Percentiles rank a stretch among this genome's conserved stretches.
These are phyloP conservation scores for Tylopilus subfusipes DNA, from an alignment of 768 basidiomycete genomes.

Conservation along the genomic window DNA sequence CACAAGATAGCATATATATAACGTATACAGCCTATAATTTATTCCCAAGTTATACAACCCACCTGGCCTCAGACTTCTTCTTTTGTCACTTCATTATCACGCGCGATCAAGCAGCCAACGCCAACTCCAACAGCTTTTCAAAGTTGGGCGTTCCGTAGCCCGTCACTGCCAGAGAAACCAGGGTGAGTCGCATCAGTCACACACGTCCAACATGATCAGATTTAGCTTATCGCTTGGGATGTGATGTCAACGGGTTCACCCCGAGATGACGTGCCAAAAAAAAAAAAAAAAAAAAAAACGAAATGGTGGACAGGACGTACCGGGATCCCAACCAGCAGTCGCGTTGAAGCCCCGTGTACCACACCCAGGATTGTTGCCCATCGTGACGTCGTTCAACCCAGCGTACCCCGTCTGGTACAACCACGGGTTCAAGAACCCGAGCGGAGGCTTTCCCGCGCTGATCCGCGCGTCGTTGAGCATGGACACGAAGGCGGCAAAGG, in stretches of 20 bases:
- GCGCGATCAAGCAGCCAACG: conserved; percentile 16
- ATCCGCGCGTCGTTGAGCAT: conserved; percentile 64
- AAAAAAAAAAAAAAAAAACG: too few species aligned
- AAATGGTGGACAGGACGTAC: conserved; percentile 39
- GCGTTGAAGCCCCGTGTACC: conserved; percentile 65
- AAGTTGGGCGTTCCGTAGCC: conserved; percentile 57
- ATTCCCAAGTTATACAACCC: neutral
- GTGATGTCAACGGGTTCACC: too few species aligned
- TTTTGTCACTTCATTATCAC: neutral
- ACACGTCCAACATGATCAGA: neutral
- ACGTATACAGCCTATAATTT: too few species aligned
- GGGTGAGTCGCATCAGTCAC: neutral
- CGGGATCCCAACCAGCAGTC: conserved; percentile 58
- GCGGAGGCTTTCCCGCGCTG: conserved; percentile 35
- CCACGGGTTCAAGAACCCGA: conserved; percentile 70
- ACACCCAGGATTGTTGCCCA: conserved; percentile 56
- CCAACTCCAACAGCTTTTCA: conserved; percentile 40
- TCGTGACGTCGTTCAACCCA: conserved; percentile 55
- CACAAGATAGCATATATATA: too few species aligned
- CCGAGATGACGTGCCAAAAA: too few species aligned
- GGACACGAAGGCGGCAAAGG: conserved; percentile 61
- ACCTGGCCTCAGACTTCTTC: too few species aligned
- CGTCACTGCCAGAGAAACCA: conserved; percentile 37
- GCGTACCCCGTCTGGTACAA: conserved; percentile 40
- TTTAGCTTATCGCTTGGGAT: too few species aligned